Base-by-base conservation (phyloP, 1,284 basidiomycete genomes). In the Ceratobasidium sp. region DNA sequence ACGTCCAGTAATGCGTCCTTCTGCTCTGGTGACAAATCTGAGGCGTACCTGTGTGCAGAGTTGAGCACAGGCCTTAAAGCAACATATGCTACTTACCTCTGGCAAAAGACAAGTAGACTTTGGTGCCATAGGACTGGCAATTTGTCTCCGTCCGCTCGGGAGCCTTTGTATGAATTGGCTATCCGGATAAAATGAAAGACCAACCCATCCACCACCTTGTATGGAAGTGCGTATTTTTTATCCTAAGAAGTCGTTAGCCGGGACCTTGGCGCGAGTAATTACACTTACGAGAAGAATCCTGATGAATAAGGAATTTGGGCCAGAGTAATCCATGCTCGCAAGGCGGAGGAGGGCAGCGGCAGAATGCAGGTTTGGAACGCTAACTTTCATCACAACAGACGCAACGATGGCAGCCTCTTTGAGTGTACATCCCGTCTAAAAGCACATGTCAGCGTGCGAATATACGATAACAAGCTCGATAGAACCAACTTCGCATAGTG, bases 41-140 rank as follows among this genome's bases (percentile, higher is more conserved):
- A 91, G 45, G 95, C 94, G 84, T 99, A 99, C 81, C 96, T 97
- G 79, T 23, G 13, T 51, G 79, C 67, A 77, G 33, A 31, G 49
- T 65, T 75, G 15, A 66, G 45, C 42, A 26, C 49, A 28, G 2
- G 53, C 20, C 2, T 15, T 39, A 78, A n/a, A 67, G 65, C 23
- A 60, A 17, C 53, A 42, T 8, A 20, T 33, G 54, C 35, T 15
- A 31, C 86, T 76, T 78, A 95, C 94, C 97, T 87, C 85, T 99
- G 98, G 42, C 90, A 92, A 82, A 99, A 99, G 5, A 97, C 95
- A 7, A 99, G 88, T 77, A 99, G 87, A 83, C 94, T 95, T 85
- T 99, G 98, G 83, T 99, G 96, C 98, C 98, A 99, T 15, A 99
- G 87, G 13, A 99, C 98, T 7, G 98, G 98, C 76, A 98, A 87